Evolutionary conservation across 2,329 filamentous ascomycete genomes (phyloP).

Genomic region (Zopfia rhizophila): DNA sequence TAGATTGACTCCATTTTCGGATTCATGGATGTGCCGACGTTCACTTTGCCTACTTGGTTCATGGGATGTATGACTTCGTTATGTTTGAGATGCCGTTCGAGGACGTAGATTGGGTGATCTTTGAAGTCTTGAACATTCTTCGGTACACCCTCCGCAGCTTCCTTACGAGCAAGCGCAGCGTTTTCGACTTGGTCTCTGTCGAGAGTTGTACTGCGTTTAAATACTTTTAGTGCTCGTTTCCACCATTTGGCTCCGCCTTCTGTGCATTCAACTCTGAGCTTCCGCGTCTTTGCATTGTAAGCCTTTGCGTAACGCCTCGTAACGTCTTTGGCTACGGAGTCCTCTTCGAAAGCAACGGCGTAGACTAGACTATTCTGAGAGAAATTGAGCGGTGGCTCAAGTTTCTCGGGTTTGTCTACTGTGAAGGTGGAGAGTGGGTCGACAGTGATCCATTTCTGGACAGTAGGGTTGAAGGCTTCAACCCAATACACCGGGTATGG

Average conservation of each 20-base stretch:
- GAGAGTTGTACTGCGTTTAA: slow-evolving; percentile 42
- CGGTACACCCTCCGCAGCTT: slow-evolving; percentile 82
- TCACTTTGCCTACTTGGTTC: slow-evolving; percentile 79
- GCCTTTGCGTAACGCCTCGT: slow-evolving; percentile 88
- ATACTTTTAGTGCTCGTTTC: slow-evolving; percentile 59
- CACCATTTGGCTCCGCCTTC: slow-evolving; percentile 67
- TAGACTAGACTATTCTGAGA: slow-evolving; percentile 81
- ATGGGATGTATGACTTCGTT: slow-evolving; percentile 84
- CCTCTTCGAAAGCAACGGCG: slow-evolving; percentile 84
- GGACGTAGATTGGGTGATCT: slow-evolving; percentile 76
- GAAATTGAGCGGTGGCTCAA: slow-evolving; percentile 87
- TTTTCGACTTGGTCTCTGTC: slow-evolving; percentile 88
- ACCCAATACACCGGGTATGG: slow-evolving; percentile 91
- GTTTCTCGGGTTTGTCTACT: slow-evolving; percentile 76
- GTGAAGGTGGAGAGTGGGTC: slow-evolving; percentile 85
- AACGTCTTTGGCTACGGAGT: slow-evolving; percentile 82
- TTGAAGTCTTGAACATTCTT: slow-evolving; percentile 89
- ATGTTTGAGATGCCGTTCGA: slow-evolving; percentile 84
- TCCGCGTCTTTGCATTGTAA: slow-evolving; percentile 90
- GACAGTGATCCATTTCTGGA: slow-evolving; percentile 91
- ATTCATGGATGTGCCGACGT: slow-evolving; percentile 68
- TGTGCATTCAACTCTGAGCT: slow-evolving; percentile 77
- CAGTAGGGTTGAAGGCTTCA: slow-evolving; percentile 84
- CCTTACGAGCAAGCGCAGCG: slow-evolving; percentile 75
- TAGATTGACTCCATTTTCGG: slow-evolving; percentile 80